Base-by-base conservation (phyloP, 2,329 filamentous ascomycete genomes). In the Clonostachys byssicola region DNA sequence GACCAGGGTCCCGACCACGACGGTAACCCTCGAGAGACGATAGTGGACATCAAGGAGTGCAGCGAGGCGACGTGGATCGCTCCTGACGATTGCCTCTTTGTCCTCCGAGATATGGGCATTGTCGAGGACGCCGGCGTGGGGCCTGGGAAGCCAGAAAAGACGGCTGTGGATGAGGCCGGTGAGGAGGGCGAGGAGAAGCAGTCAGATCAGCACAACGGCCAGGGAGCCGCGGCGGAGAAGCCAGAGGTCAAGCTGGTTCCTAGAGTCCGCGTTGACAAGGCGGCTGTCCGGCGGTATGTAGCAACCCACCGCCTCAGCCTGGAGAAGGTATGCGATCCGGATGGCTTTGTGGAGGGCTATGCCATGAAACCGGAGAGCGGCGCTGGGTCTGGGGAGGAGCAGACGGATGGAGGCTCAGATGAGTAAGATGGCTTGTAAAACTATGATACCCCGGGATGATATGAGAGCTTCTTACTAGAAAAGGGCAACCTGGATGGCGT, bases 51-150 rank as follows among this genome's bases (percentile, higher is more conserved):
- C 12, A 77, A 83, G 43, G 80, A 88, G 48, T 85, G 92, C 58
- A 89, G 88, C 46, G 72, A 80, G 43, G 83, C 80, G 38, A 96
- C 91, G 1, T 95, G 89, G 73, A 95, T 97, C 63, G 74, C 86
- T 47, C 78, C 80, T 0, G 92, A 96, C 40, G 92, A 97, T 66
- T 89, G 92, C 49, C 78, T 95, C 40, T 74, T 74, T 1, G 84
- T 90, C 20, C 70, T 96, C 46, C 82, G 87, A 50, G 85, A 89
- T 49, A 96, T 96, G 89, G 84, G 79, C 9, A 71, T 94, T 35
- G 73, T 86, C 43, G 65, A 83, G 65, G 73, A 85, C 58, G 78
- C 73, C 54, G 77, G 71, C 60, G 63, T 68, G 64, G 71, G 71
- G 2, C 68, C 67, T 5, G 66, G 67, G 12, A 72, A 68, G 53